A percentile compares a stretch with the other conserved stretches of the same genome.
Evolutionary conservation across 2,329 filamentous ascomycete species (phyloP).

Genomic region (Aureobasidium leucospermi): DNA sequence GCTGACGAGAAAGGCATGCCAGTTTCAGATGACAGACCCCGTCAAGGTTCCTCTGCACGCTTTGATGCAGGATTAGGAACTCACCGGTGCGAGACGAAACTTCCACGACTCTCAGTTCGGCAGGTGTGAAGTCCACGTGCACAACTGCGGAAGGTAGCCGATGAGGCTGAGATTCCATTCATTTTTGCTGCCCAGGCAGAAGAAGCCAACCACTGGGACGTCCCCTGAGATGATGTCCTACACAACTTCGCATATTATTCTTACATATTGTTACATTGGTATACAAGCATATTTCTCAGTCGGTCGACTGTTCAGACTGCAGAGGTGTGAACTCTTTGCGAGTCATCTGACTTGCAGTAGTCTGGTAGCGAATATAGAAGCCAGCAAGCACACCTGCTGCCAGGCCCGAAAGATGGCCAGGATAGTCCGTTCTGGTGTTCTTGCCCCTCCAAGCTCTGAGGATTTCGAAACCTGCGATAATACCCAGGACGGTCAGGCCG

Average conservation of each 20-base stretch:
- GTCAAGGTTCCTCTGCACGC: neutral
- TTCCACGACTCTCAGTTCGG: too few species aligned
- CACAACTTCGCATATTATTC: neutral
- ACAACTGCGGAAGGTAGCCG: too few species aligned
- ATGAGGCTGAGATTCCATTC: neutral
- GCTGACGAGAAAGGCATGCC: neutral
- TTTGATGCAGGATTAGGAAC: neutral
- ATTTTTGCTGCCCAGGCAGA: constrained; percentile 10
- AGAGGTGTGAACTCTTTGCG: neutral
- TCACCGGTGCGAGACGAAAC: neutral
- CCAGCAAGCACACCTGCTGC: constrained; percentile 20
- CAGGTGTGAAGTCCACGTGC: too few species aligned
- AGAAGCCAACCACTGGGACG: neutral
- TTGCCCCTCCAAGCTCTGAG: constrained; percentile 19
- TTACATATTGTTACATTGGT: neutral
- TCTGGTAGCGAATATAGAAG: constrained; percentile 14
- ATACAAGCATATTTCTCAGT: neutral
- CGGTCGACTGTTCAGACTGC: neutral
- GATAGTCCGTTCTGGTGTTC: constrained; percentile 27
- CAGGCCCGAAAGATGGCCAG: constrained; percentile 30
- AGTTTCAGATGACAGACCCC: neutral
- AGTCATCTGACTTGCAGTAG: constrained; percentile 10
- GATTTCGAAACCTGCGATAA: constrained; percentile 22
- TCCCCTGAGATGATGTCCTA: too few species aligned
- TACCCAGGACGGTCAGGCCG: constrained; percentile 33